A percentile compares a stretch with the other conserved stretches of the same genome.
Conservation (phyloP, 768 basidiomycete genomes). For the Trametes sanguinea region DNA sequence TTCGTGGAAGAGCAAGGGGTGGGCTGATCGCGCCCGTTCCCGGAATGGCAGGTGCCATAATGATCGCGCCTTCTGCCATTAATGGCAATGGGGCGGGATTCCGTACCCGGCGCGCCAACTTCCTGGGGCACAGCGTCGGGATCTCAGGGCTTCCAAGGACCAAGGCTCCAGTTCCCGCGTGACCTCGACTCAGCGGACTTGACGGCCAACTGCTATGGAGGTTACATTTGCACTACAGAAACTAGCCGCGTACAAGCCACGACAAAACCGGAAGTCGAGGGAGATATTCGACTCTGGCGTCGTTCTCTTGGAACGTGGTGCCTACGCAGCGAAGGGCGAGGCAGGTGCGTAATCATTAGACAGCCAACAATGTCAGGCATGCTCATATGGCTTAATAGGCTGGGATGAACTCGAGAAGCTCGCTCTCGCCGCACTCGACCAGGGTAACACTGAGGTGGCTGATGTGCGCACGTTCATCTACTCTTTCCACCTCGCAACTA, state of each 20-base stretch:
- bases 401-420: constrained; percentile 86
- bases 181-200: neutral
- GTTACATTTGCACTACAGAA: constrained; percentile 36
- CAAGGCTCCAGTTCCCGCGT: neutral
- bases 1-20: too few species aligned
- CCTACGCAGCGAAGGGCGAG: constrained; percentile 34
- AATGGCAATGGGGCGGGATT: neutral
- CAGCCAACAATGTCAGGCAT: too few species aligned
- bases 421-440: constrained; percentile 73
- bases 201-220: constrained; percentile 30
- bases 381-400: constrained; percentile 40
- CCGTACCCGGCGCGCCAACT: neutral
- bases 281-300: constrained; percentile 38
- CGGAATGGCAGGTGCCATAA: neutral
- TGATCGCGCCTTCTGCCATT: neutral
- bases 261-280: constrained; percentile 34
- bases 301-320: constrained; percentile 33
- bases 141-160: neutral
- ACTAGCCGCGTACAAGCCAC: constrained; percentile 37
- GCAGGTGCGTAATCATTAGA: constrained; percentile 30
- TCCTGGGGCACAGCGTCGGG: neutral
- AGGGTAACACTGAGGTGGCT: constrained; percentile 70
- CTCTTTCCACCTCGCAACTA: too few species aligned
- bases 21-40: neutral
- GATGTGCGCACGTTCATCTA: constrained; percentile 53